Evolutionary conservation across 345 rosid species (phyloP).

Genomic region (Hibiscus trionum): DNA sequence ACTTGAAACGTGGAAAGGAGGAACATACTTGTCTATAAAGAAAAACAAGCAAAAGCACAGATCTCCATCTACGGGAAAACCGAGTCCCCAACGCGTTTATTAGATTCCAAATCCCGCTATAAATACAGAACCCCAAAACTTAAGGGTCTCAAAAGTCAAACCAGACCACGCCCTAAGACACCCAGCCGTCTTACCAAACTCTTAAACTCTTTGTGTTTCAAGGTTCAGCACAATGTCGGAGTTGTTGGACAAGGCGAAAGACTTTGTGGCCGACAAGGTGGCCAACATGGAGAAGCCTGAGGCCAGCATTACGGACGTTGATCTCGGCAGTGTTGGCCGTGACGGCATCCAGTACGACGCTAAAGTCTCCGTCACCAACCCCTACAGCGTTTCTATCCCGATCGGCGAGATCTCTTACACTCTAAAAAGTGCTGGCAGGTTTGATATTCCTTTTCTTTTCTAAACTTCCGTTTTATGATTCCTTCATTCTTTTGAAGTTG

Average conservation of each 20-base stretch:
- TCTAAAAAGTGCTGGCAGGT: slow-evolving; percentile 73
- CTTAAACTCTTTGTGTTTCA: neutral
- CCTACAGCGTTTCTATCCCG: slow-evolving; percentile 60
- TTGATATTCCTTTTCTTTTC: neutral
- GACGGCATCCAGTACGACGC: slow-evolving; percentile 60
- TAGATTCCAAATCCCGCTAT: neutral
- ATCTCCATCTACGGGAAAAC: neutral
- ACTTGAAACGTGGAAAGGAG: too few relatives aligned
- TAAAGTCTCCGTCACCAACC: slow-evolving; percentile 62
- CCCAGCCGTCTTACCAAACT: neutral
- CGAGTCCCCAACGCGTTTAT: neutral
- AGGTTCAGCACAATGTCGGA: slow-evolving; percentile 18
- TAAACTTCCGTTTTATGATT: neutral
- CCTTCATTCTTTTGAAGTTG: neutral
- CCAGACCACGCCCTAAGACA: neutral
- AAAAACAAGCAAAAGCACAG: neutral
- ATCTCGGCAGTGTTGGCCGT: slow-evolving; percentile 49
- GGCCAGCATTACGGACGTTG: slow-evolving; percentile 52
- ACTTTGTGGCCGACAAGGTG: slow-evolving; percentile 61
- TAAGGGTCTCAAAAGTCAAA: too few relatives aligned
- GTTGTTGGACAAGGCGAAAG: slow-evolving; percentile 58
- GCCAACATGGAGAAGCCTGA: slow-evolving; percentile 60
- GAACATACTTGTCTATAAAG: too few relatives aligned
- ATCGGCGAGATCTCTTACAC: slow-evolving; percentile 68
- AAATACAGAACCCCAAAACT: neutral